phyloP scores from a whole-genome alignment of 1,139 yeast genomes.

The Kluyveromyces sp. region DNA sequence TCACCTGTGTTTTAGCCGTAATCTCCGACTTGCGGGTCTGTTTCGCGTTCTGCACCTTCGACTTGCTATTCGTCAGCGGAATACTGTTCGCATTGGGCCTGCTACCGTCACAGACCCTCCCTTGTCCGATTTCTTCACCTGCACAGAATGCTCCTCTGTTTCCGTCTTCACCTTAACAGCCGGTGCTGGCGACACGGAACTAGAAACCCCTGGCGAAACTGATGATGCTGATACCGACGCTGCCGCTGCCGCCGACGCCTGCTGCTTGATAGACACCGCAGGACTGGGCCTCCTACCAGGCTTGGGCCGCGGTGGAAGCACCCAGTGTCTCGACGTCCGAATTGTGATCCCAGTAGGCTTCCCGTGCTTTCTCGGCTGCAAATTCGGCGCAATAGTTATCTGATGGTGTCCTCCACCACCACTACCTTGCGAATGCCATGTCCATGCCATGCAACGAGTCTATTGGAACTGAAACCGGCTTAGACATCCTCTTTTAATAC shows the following conservation, averaged over 20 bases:
- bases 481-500: constrained; percentile 3
- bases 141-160: too few relatives aligned
- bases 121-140: background rate
- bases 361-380: constrained; percentile 7
- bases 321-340: constrained; percentile 29
- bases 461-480: constrained; percentile 7
- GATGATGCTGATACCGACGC: too few relatives aligned
- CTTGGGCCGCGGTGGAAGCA: constrained; percentile 43
- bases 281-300: constrained; percentile 36
- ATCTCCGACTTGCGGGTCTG: background rate
- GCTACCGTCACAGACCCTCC: background rate
- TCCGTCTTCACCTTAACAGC: too few relatives aligned
- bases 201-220: too few relatives aligned
- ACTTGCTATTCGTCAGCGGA: background rate
- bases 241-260: background rate
- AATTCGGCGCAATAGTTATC: constrained; percentile 12
- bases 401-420: constrained; percentile 1
- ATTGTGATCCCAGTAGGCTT: constrained; percentile 11
- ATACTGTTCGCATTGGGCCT: background rate
- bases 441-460: constrained; percentile 6
- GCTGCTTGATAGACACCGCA: constrained; percentile 3
- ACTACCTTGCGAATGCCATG: too few relatives aligned
- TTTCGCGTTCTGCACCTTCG: background rate
- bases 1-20: background rate
- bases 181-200: too few relatives aligned